phyloP scores from a whole-genome alignment of 2,329 filamentous ascomycete species.

The Emmonsiellopsis sp. region DNA sequence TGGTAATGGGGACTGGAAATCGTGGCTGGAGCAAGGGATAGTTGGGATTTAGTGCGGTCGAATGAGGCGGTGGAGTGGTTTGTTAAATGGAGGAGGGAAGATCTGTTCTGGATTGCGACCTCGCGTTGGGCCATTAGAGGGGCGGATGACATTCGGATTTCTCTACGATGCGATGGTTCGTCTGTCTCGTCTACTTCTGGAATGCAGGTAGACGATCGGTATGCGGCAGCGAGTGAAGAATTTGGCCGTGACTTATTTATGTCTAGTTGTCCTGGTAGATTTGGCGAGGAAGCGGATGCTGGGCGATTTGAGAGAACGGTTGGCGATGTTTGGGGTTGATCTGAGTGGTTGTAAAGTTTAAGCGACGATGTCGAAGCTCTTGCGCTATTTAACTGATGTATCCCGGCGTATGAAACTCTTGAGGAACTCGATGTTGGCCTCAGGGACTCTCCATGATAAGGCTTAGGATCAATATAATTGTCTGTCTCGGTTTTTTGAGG shows the following conservation, averaged over 20 bases:
- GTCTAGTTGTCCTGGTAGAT: neutral
- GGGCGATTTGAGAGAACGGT: neutral
- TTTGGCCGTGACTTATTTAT: neutral
- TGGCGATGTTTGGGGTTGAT: neutral
- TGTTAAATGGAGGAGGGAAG: neutral
- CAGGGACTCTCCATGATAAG: neutral
- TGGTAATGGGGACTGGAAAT: neutral
- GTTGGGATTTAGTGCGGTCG: neutral
- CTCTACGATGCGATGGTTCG: neutral
- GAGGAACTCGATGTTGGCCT: neutral
- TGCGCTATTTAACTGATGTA: neutral
- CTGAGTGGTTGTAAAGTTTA: neutral
- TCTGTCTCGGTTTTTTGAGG: neutral
- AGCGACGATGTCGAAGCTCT: neutral
- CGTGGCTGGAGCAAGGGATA: neutral
- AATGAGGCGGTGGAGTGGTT: neutral
- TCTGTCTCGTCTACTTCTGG: neutral
- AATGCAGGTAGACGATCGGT: neutral
- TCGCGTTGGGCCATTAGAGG: slow-evolving; percentile 49
- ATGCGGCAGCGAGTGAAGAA: neutral
- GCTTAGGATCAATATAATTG: neutral
- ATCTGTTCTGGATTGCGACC: slow-evolving; percentile 35
- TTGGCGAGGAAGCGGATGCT: neutral
- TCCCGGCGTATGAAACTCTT: neutral
- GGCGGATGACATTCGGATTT: neutral